These are phyloP conservation scores for Lagenidium sp. DNA, from an alignment of 352 stramenopile species.

Conservation along the genomic window DNA sequence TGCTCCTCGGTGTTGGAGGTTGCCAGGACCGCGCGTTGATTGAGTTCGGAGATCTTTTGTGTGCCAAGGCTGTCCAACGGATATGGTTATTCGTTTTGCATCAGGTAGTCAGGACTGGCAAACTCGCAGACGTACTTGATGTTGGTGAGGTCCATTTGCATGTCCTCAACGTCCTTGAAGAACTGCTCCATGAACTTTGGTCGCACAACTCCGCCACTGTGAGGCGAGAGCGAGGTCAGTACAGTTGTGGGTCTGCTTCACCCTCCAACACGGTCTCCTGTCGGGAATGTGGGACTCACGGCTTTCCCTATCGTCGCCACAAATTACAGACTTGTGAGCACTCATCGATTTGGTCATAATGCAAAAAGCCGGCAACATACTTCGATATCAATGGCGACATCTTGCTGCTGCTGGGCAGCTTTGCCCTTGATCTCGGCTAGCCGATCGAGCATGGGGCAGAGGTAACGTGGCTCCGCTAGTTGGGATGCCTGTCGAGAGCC, in stretches of 20 bases:
- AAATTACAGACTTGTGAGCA: too few species aligned
- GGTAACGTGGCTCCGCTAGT: background rate
- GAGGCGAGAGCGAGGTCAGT: too few species aligned
- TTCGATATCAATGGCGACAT: conserved; percentile 58
- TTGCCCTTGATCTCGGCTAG: conserved; percentile 68
- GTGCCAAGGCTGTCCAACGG: conserved; percentile 56
- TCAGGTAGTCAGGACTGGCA: background rate
- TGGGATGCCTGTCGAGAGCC: background rate
- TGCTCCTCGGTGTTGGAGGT: conserved; percentile 92
- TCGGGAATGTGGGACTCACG: background rate
- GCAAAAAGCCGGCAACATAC: conserved; percentile 21
- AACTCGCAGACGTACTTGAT: conserved; percentile 52
- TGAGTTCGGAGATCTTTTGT: conserved; percentile 89
- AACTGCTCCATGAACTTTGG: conserved; percentile 93
- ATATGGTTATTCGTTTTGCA: background rate
- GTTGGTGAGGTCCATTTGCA: conserved; percentile 90
- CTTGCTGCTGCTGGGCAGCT: conserved; percentile 10
- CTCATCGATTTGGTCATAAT: too few species aligned
- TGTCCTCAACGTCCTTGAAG: conserved; percentile 93
- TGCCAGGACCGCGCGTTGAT: conserved; percentile 89
- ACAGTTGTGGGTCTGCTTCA: too few species aligned
- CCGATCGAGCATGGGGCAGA: conserved; percentile 46
- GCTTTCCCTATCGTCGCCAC: too few species aligned
- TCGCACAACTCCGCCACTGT: conserved; percentile 37
- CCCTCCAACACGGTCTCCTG: too few species aligned